phyloP scores from a whole-genome alignment of 1,284 basidiomycete genomes.

The Ganoderma sinense region DNA sequence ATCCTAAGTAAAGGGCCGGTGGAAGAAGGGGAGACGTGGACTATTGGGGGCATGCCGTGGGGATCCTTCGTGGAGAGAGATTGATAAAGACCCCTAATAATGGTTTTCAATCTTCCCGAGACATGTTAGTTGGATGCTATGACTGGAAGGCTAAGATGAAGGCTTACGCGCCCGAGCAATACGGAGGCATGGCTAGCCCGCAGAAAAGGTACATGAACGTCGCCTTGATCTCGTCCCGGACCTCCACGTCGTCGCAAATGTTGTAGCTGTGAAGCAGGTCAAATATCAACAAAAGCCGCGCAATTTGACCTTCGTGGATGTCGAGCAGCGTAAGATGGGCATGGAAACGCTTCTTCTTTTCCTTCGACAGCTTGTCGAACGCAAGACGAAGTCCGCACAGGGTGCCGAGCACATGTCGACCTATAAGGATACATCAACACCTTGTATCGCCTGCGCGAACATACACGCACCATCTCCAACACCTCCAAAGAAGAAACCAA shows the following conservation, averaged over 20 bases:
- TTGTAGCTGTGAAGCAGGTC: slow-evolving; percentile 27
- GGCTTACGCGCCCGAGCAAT: slow-evolving; percentile 16
- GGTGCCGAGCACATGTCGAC: slow-evolving; percentile 33
- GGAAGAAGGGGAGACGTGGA: neutral
- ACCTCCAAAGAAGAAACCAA: neutral
- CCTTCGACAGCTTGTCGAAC: slow-evolving; percentile 21
- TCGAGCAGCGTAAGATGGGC: slow-evolving; percentile 36
- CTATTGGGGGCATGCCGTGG: neutral
- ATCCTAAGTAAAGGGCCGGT: neutral
- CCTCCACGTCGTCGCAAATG: neutral
- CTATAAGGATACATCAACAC: slow-evolving; percentile 8
- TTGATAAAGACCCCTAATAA: neutral
- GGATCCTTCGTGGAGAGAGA: neutral
- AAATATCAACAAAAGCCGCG: slow-evolving; percentile 35
- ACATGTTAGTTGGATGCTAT: neutral
- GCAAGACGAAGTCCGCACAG: slow-evolving; percentile 29
- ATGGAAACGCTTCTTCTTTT: slow-evolving; percentile 15
- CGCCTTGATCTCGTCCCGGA: slow-evolving; percentile 11
- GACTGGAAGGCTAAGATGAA: neutral
- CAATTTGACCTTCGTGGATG: slow-evolving; percentile 34
- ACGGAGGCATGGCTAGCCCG: slow-evolving; percentile 16
- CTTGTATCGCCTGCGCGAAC: neutral
- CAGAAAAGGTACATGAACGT: slow-evolving; percentile 19
- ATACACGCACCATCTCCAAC: neutral
- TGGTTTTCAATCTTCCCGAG: neutral